Evolutionary conservation across 306 rosid genomes (phyloP).

Genomic region (Castanea mollissima): DNA sequence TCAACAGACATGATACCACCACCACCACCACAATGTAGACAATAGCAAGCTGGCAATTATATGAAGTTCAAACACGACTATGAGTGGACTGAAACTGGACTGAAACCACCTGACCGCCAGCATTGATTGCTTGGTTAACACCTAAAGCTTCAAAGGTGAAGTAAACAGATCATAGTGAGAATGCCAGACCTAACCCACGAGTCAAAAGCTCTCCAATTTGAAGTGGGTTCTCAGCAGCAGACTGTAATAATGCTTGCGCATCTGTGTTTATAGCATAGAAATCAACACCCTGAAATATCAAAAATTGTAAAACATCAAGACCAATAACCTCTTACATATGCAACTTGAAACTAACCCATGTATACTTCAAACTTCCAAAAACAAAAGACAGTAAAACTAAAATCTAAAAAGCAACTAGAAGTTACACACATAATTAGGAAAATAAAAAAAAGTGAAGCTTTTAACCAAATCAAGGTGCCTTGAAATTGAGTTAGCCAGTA

Average conservation of each 20-base stretch:
- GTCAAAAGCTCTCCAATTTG: constrained; percentile 97
- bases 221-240: constrained; percentile 81
- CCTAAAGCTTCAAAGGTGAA: constrained; percentile 1
- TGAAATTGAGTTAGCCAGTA: background rate
- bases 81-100: background rate
- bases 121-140: background rate
- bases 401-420: background rate
- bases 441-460: background rate
- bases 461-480: background rate
- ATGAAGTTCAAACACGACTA: background rate
- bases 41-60: background rate
- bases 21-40: background rate
- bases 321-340: constrained; percentile 17
- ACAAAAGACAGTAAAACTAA: background rate
- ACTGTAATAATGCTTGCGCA: constrained; percentile 86
- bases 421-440: background rate
- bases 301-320: constrained; percentile 33
- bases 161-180: constrained; percentile 3
- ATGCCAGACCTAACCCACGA: constrained; percentile 91
- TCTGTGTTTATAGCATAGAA: constrained; percentile 98
- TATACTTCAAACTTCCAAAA: background rate
- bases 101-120: background rate
- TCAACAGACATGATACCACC: constrained; percentile 1
- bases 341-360: background rate
- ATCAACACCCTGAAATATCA: constrained; percentile 72